Percentiles rank a stretch among this genome's conserved stretches.
Evolutionary conservation across 805 yeast species (phyloP).

Genomic region (Suhomyces pyralidae): DNA sequence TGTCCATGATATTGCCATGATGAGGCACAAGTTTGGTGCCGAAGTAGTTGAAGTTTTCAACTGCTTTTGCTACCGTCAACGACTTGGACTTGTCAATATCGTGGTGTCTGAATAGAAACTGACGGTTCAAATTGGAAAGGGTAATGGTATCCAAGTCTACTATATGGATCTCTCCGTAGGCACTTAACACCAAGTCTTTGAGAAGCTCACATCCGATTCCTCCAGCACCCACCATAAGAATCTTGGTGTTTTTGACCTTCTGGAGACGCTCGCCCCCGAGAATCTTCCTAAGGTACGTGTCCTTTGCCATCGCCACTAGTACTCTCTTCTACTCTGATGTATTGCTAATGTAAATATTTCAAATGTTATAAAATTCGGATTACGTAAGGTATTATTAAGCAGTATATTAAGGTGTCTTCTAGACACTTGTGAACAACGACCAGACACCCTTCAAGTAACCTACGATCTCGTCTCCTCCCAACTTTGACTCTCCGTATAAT

Average conservation of each 20-base stretch:
- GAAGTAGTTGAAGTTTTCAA: slow-evolving; percentile 61
- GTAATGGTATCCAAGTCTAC: slow-evolving; percentile 97
- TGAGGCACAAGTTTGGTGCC: slow-evolving; percentile 67
- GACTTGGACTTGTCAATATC: slow-evolving; percentile 91
- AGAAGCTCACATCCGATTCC: slow-evolving; percentile 93
- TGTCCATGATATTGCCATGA: slow-evolving; percentile 86
- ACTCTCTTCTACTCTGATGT: no score
- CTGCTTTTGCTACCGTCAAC: slow-evolving; percentile 79
- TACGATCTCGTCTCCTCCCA: slow-evolving; percentile 79
- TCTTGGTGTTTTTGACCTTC: slow-evolving; percentile 44
- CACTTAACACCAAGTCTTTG: slow-evolving; percentile 73
- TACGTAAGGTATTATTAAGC: not conserved
- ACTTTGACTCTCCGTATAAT: slow-evolving; percentile 72
- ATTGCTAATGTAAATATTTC: not conserved
- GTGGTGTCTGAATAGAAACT: slow-evolving; percentile 82
- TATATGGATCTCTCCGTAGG: slow-evolving; percentile 82
- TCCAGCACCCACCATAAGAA: slow-evolving; percentile 90
- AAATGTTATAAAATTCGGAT: not conserved
- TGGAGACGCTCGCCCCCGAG: slow-evolving; percentile 37
- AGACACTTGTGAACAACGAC: slow-evolving; percentile 62
- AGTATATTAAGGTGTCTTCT: slow-evolving; percentile 4
- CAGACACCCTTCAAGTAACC: slow-evolving; percentile 77
- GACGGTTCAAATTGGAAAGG: slow-evolving; percentile 86
- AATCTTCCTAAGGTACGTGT: slow-evolving; percentile 42
- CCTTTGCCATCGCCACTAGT: slow-evolving; percentile 20